A percentile compares a stretch with the other conserved stretches of the same genome.
These are phyloP conservation scores for Nannochloropsis salina DNA, from an alignment of 108 stramenopile species.

Conservation along the genomic window DNA sequence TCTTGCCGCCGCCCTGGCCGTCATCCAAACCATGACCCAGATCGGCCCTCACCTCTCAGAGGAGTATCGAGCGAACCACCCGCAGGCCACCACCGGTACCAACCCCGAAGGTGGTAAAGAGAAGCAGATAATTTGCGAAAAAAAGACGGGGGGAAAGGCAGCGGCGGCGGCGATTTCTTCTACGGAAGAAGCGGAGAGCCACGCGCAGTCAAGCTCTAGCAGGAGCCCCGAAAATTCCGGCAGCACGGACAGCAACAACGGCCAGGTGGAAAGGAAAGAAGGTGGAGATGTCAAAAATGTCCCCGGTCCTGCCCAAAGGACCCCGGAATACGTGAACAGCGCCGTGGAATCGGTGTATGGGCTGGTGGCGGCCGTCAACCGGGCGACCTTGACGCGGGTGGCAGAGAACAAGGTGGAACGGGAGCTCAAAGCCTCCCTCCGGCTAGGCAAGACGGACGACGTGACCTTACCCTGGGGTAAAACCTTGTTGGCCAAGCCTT, in stretches of 20 bases:
- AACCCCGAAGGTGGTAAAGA: background rate
- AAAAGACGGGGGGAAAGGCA: background rate
- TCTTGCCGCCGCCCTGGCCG: background rate
- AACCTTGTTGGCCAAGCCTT: background rate
- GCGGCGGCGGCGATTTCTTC: background rate
- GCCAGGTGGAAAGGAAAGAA: too few species aligned
- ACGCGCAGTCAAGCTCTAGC: too few species aligned
- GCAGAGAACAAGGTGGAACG: conserved; percentile 1
- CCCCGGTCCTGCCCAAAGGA: background rate
- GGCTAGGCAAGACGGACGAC: background rate
- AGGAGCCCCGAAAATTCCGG: background rate
- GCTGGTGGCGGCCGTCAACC: background rate
- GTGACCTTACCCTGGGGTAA: background rate
- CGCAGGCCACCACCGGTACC: too few species aligned
- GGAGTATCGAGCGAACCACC: background rate
- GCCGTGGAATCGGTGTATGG: background rate
- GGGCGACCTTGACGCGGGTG: background rate
- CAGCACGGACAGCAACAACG: background rate
- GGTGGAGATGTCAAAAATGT: background rate
- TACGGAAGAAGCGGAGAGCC: background rate
- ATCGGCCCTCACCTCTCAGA: background rate
- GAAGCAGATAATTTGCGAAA: too few species aligned
- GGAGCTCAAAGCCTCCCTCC: background rate
- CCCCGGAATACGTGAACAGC: background rate
- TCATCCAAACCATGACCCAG: conserved; percentile 1